Conservation (phyloP, 768 basidiomycete species). For the Goffeauzyma gilvescens region DNA sequence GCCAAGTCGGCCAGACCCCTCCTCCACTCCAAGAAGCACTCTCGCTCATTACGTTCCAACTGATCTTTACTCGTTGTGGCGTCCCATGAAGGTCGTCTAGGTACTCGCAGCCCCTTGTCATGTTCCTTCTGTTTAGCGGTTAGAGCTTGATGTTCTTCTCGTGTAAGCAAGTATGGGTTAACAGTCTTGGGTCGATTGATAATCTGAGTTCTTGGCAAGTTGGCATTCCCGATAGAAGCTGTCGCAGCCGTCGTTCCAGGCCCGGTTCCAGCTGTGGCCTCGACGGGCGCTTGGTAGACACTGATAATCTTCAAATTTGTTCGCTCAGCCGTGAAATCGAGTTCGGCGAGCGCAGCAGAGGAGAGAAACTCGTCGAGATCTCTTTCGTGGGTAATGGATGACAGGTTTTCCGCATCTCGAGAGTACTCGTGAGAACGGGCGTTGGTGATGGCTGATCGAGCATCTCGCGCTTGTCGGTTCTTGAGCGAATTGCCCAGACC, state of each 20-base stretch:
- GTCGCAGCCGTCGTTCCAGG: too few relatives aligned
- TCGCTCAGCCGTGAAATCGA: slow-evolving; percentile 93
- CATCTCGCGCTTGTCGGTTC: slow-evolving; percentile 69
- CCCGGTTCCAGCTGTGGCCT: too few relatives aligned
- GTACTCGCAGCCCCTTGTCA: slow-evolving; percentile 58
- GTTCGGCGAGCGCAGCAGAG: slow-evolving; percentile 82
- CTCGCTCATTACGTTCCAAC: slow-evolving; percentile 73
- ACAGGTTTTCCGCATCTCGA: slow-evolving; percentile 37
- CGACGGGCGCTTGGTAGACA: too few relatives aligned
- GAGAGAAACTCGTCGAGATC: slow-evolving; percentile 91
- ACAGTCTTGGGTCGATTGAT: slow-evolving; percentile 30
- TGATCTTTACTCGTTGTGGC: slow-evolving; percentile 56
- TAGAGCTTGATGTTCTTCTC: slow-evolving; percentile 60
- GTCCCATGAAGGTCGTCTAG: slow-evolving; percentile 75
- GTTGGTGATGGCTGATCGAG: slow-evolving; percentile 20
- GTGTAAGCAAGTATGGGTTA: slow-evolving; percentile 71
- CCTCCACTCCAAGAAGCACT: slow-evolving; percentile 81
- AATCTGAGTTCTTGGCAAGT: too few relatives aligned
- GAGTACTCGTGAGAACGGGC: slow-evolving; percentile 1
- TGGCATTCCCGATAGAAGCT: too few relatives aligned
- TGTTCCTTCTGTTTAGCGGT: slow-evolving; percentile 57
- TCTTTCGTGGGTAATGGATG: slow-evolving; percentile 85
- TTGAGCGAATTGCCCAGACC: slow-evolving; percentile 91
- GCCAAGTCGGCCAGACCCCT: slow-evolving; percentile 86
- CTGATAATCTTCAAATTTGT: too few relatives aligned